Evolutionary conservation across 495 filamentous ascomycete genomes (phyloP).

Genomic region (Platismatia glauca): DNA sequence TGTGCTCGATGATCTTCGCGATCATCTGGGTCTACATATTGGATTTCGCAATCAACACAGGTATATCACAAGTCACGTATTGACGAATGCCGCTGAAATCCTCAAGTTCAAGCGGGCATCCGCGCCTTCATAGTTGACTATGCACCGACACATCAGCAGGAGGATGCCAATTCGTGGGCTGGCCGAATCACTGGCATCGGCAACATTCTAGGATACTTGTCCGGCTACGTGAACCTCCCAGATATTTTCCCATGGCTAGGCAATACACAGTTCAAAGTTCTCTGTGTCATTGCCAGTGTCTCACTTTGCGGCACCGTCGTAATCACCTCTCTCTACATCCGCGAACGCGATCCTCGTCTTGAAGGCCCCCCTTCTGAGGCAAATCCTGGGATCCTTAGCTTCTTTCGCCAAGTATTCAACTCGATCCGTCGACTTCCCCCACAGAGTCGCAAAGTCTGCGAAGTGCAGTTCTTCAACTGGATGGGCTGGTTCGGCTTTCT

Average conservation of each 20-base stretch:
- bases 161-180: constrained; percentile 81
- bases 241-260: constrained; percentile 64
- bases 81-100: not conserved
- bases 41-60: constrained; percentile 89
- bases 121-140: constrained; percentile 87
- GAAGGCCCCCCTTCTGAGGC: constrained; percentile 51
- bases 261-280: constrained; percentile 78
- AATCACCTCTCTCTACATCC: constrained; percentile 55
- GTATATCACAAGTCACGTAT: constrained; percentile 36
- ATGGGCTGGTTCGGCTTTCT: constrained; percentile 93
- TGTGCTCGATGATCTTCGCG: constrained; percentile 57
- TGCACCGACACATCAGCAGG: constrained; percentile 81
- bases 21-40: constrained; percentile 78
- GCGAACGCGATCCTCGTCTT: constrained; percentile 68
- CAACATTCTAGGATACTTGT: constrained; percentile 78
- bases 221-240: constrained; percentile 70
- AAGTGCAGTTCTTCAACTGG: constrained; percentile 85
- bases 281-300: constrained; percentile 72
- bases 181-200: constrained; percentile 71
- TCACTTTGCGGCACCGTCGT: constrained; percentile 56
- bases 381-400: constrained; percentile 57
- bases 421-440: constrained; percentile 67
- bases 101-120: constrained; percentile 72
- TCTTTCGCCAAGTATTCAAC: constrained; percentile 69
- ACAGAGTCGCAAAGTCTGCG: constrained; percentile 72